Evolutionary conservation across 768 basidiomycete species (phyloP), one percentile per base, ranked within the genome.

Genomic region (Botryobasidium botryosum): DNA sequence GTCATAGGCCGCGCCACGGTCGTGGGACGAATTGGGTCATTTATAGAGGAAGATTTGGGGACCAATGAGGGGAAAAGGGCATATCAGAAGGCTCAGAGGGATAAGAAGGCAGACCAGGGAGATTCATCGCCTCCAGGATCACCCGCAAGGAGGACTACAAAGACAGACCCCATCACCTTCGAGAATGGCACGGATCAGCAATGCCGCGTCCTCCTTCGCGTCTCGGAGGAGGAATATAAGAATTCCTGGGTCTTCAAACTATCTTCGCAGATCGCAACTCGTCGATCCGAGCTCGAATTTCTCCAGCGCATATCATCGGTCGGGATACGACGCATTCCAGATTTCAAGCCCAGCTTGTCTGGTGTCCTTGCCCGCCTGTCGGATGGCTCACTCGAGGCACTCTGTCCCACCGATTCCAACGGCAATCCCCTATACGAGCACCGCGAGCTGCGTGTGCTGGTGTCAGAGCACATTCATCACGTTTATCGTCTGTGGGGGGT

Each of bases 371-470:
- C 17, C 5, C 5, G 35, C 17, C 28, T 44, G 13, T 44, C 43
- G n/a, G 43, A 32, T 6, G 43, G 43, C 13, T 12, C 12, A 12
- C 21, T 25, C 17, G 5, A 25, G 35, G 35, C 17, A 6, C 10
- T 35, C 17, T 17, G n/a, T 31, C 10, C 21, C 18, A n/a, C n/a
- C n/a, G n/a, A n/a, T n/a, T n/a, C n/a, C n/a, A n/a, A n/a, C n/a
- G n/a, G n/a, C n/a, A n/a, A n/a, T n/a, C n/a, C n/a, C n/a, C n/a
- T n/a, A n/a, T 7, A 5, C 7, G 28, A 44, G 25, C 13, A 44
- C 18, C 43, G 43, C 7, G 43, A 44, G 27, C 43, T 44, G 20
- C 43, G 43, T 7, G 8, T 44, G 6, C 27, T 36, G 6, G 20
- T 35, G 6, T 35, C 28, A 17, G 43, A 44, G 31, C 23, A 20